Conservation (phyloP, 1,284 basidiomycete genomes). For the Cutaneotrichosporon mucoides region DNA sequence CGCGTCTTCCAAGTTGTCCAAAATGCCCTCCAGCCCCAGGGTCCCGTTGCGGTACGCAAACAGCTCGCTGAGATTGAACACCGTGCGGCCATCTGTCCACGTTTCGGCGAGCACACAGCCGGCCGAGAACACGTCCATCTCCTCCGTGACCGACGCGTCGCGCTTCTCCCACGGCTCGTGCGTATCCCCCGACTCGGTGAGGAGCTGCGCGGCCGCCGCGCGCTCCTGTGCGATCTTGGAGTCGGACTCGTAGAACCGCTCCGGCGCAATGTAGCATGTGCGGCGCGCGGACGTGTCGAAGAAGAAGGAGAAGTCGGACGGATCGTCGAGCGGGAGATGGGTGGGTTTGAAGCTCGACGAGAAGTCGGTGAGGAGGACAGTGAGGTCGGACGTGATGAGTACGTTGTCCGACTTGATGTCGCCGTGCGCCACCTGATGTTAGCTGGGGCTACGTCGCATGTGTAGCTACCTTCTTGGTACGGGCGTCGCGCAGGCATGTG, state of each 20-base stretch:
- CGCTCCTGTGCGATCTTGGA: conserved; percentile 61
- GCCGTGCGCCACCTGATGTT: conserved; percentile 75
- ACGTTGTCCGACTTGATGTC: conserved; percentile 99
- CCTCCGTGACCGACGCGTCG: conserved; percentile 81
- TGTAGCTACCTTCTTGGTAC: conserved; percentile 58
- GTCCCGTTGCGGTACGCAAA: conserved; percentile 92
- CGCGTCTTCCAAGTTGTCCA: conserved; percentile 73
- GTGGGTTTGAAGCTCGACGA: conserved; percentile 91
- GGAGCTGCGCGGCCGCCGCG: conserved; percentile 58
- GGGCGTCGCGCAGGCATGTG: conserved; percentile 75
- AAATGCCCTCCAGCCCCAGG: conserved; percentile 67
- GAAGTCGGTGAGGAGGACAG: conserved; percentile 93
- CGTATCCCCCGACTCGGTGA: conserved; percentile 17
- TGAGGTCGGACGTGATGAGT: conserved; percentile 92
- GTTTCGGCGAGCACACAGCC: conserved; percentile 96
- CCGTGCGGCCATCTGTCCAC: conserved; percentile 87
- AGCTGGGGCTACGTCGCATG: background rate
- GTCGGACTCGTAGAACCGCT: conserved; percentile 82
- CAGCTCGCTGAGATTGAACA: conserved; percentile 91
- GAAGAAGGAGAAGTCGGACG: conserved; percentile 95
- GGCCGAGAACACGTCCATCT: conserved; percentile 96
- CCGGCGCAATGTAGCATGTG: conserved; percentile 94
- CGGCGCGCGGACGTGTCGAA: conserved; percentile 91
- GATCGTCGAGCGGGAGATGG: conserved; percentile 91
- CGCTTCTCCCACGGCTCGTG: conserved; percentile 51